phyloP scores from a whole-genome alignment of 306 rosid species.

The Phaseolus lunatus region DNA sequence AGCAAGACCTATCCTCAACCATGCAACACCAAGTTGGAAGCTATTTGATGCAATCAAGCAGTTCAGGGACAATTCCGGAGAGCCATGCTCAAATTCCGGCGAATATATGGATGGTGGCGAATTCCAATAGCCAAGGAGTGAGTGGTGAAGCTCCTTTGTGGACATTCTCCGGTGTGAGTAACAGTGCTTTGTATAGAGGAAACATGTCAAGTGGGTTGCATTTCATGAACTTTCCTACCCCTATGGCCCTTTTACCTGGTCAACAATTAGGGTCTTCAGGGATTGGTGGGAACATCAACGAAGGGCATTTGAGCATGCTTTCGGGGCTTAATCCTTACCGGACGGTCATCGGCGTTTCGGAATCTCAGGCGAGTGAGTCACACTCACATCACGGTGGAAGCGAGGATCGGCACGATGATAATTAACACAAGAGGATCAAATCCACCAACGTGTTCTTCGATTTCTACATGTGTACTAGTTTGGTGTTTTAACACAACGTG shows the following conservation, averaged over 20 bases:
- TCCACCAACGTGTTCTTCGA: constrained; percentile 27
- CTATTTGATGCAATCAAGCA: constrained; percentile 66
- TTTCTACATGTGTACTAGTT: constrained; percentile 66
- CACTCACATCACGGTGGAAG: constrained; percentile 72
- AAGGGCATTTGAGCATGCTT: constrained; percentile 75
- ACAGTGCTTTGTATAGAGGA: constrained; percentile 72
- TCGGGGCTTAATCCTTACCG: constrained; percentile 78
- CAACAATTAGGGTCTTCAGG: constrained; percentile 63
- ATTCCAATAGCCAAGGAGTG: constrained; percentile 70
- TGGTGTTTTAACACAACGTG: constrained; percentile 55
- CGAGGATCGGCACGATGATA: constrained; percentile 59
- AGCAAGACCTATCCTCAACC: constrained; percentile 53
- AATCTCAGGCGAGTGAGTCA: constrained; percentile 69
- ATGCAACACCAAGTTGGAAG: constrained; percentile 70
- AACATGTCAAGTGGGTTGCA: constrained; percentile 80
- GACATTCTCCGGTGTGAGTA: constrained; percentile 76
- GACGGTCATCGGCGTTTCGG: constrained; percentile 56
- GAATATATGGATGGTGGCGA: constrained; percentile 86
- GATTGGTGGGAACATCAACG: constrained; percentile 45
- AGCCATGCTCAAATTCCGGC: constrained; percentile 81
- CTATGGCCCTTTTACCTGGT: constrained; percentile 72
- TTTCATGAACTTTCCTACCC: constrained; percentile 88
- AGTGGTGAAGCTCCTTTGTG: constrained; percentile 72
- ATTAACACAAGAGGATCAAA: constrained; percentile 40
- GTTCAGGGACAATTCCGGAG: constrained; percentile 67